Base-by-base conservation (phyloP, 2,329 filamentous ascomycete genomes). In the Talaromyces rugulosus region DNA sequence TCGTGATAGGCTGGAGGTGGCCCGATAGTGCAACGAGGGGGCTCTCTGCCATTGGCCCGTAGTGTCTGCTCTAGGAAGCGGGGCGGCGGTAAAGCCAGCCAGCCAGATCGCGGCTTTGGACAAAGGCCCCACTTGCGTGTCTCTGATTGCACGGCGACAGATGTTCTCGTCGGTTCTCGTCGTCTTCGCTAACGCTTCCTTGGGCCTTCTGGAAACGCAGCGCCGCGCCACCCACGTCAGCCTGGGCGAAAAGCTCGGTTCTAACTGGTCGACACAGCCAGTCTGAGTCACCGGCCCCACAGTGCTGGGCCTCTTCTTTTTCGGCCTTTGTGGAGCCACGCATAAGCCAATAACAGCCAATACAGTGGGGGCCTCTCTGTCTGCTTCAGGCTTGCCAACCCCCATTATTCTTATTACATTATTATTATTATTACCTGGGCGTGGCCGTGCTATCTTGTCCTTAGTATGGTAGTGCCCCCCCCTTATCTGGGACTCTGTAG, bases 141-240 rank as follows among this genome's bases (percentile, higher is more conserved):
- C n/a, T 7, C 27, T 53, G 27, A 53, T 31, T 53, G 27, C 27
- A 7, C 12, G 1, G 28, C 12, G 28, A 9, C 27, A n/a, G 28
- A 53, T 53, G 34, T 59, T 59, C 58, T 59, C 28, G 58, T 59
- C 58, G 58, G 34, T 59, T 59, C 58, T 59, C 28, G 58, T 59
- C 58, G 58, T 23, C 42, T 59, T 59, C 58, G 58, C 44, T 59
- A 44, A 30, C 31, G 36, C 58, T 59, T 59, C 58, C 18, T 30
- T 59, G 58, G 44, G 9, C 30, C 58, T 59, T 59, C 58, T 59
- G 58, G 58, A 59, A 59, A 54, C 47, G 31, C 42, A 18, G 28
- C 14, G n/a, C 11, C n/a, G 7, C 23, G 44, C 44, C 58, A 40
- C 50, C 50, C 30, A 56, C 58, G 58, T 44, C 31, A 55, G 34